These are phyloP conservation scores for Thielaviopsis populi DNA, from an alignment of 2,329 filamentous ascomycete species.

Conservation along the genomic window DNA sequence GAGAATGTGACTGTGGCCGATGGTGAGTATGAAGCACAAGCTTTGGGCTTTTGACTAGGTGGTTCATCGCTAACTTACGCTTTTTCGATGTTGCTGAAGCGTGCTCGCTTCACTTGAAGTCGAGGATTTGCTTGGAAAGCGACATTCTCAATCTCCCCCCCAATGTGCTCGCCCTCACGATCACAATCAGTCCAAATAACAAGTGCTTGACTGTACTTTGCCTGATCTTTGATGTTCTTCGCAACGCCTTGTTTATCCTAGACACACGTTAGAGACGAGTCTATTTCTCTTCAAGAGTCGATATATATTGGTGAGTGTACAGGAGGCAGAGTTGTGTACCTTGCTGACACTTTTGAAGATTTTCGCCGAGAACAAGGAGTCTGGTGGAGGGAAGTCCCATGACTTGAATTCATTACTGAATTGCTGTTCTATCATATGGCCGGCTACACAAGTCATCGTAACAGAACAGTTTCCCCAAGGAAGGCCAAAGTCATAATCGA, in stretches of 20 bases:
- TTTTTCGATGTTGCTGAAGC: constrained; percentile 90
- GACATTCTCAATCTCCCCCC: constrained; percentile 72
- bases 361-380: constrained; percentile 64
- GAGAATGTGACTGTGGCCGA: constrained; percentile 56
- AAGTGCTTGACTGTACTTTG: constrained; percentile 54
- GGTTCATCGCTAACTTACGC: constrained; percentile 39
- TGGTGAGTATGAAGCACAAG: constrained; percentile 16
- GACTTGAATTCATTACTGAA: constrained; percentile 60
- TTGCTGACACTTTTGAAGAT: constrained; percentile 53
- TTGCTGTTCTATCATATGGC: constrained; percentile 70
- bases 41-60: neutral
- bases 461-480: constrained; percentile 71
- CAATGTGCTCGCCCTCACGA: constrained; percentile 92
- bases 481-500: constrained; percentile 71
- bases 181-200: constrained; percentile 99
- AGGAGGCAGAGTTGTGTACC: constrained; percentile 29
- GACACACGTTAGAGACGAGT: constrained; percentile 17
- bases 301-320: neutral
- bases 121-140: constrained; percentile 57
- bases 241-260: constrained; percentile 70
- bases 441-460: constrained; percentile 85
- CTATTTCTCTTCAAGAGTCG: neutral
- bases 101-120: constrained; percentile 71
- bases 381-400: constrained; percentile 70
- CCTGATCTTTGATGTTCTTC: constrained; percentile 69